A percentile compares a stretch with the other conserved stretches of the same genome.
phyloP scores from a whole-genome alignment of 1,284 basidiomycete species.

The Anthracocystis panici-leucophaei region DNA sequence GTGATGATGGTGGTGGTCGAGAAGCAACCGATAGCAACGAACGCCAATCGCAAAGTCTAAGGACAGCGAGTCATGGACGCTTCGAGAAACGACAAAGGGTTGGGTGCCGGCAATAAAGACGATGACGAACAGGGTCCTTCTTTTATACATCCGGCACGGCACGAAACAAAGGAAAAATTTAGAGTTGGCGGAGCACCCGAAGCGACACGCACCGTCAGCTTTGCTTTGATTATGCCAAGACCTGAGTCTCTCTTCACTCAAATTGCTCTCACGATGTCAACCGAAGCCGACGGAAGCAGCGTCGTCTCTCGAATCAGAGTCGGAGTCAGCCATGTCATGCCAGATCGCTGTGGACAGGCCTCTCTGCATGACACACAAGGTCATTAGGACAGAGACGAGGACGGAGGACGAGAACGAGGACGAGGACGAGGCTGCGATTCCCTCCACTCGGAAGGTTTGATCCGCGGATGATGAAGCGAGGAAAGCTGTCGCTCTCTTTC shows the following conservation, averaged over 20 bases:
- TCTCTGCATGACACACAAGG: neutral
- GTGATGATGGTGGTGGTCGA: neutral
- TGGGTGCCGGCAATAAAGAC: neutral
- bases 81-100: neutral
- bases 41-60: neutral
- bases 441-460: constrained; percentile 3
- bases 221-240: constrained; percentile 4
- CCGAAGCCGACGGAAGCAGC: neutral
- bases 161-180: neutral
- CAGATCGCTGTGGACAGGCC: neutral
- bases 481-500: neutral
- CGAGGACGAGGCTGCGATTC: neutral
- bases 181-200: constrained; percentile 11
- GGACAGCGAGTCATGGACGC: neutral
- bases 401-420: neutral
- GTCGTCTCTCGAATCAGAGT: neutral
- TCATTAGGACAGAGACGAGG: neutral
- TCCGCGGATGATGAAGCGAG: constrained; percentile 13
- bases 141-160: neutral
- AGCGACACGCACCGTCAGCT: neutral
- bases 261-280: neutral
- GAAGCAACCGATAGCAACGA: neutral
- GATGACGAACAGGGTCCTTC: constrained; percentile 10
- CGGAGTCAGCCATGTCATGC: neutral
- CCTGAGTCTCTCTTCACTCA: neutral